These are phyloP conservation scores for Populus pruinosa DNA, from an alignment of 345 rosid genomes.

Conservation along the genomic window DNA sequence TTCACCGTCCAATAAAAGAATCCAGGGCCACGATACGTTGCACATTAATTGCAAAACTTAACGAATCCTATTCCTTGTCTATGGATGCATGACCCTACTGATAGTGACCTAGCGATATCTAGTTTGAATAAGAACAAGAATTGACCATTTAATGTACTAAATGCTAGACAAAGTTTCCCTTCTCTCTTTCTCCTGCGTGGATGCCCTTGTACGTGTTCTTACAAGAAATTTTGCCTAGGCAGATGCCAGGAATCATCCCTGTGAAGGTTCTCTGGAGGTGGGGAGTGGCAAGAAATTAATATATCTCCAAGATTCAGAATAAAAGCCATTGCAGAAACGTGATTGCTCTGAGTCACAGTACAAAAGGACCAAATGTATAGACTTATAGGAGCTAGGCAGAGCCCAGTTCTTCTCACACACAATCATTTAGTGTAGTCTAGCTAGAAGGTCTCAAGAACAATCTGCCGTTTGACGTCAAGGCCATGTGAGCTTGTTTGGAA, in stretches of 20 bases:
- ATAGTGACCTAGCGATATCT: conserved; percentile 10
- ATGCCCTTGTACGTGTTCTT: not conserved
- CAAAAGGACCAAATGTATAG: not conserved
- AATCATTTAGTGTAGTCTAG: not conserved
- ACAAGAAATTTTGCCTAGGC: not conserved
- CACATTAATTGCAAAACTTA: conserved; percentile 2
- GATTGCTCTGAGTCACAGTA: not conserved
- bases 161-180: not conserved
- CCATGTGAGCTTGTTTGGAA: not conserved
- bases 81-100: conserved; percentile 15
- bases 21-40: not conserved
- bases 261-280: not conserved
- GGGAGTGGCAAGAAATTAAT: not conserved
- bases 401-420: no score
- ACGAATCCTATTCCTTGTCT: conserved; percentile 23
- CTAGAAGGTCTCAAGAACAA: not conserved
- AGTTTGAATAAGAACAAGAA: not conserved
- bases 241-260: conserved; percentile 6
- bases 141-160: not conserved
- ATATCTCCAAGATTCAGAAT: not conserved
- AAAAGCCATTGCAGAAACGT: not conserved
- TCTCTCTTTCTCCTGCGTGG: not conserved
- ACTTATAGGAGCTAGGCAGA: not conserved
- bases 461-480: not conserved
- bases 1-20: conserved; percentile 15